Evolutionary conservation across 2,329 filamentous ascomycete genomes (phyloP).

Genomic region (Passalora sequoiae): DNA sequence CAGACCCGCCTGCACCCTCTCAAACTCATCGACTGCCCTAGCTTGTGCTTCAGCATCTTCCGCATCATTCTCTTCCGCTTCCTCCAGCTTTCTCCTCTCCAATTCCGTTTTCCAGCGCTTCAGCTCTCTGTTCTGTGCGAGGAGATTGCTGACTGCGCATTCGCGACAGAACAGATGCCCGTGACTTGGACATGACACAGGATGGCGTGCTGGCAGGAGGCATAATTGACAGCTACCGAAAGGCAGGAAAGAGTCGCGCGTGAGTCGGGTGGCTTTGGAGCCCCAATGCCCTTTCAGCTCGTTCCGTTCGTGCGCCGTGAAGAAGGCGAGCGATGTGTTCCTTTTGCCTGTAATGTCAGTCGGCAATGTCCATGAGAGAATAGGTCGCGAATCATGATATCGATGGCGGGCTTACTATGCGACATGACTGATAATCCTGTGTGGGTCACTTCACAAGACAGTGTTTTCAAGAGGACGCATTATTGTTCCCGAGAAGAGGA

Average conservation of each 20-base stretch:
- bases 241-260: slow-evolving; percentile 83
- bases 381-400: no score
- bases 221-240: slow-evolving; percentile 88
- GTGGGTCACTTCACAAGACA: background rate
- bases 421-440: slow-evolving; percentile 7
- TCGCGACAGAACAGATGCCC: slow-evolving; percentile 95
- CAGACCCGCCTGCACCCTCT: slow-evolving; percentile 68
- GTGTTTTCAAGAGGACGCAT: background rate
- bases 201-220: slow-evolving; percentile 71
- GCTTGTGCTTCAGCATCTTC: slow-evolving; percentile 65
- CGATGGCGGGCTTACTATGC: slow-evolving; percentile 10
- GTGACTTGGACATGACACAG: slow-evolving; percentile 69
- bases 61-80: slow-evolving; percentile 56
- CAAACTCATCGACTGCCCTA: slow-evolving; percentile 74
- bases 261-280: slow-evolving; percentile 74
- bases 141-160: slow-evolving; percentile 85
- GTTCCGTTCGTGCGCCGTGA: slow-evolving; percentile 84
- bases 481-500: no score
- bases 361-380: background rate
- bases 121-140: slow-evolving; percentile 86
- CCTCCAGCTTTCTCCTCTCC: slow-evolving; percentile 56
- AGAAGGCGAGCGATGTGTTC: slow-evolving; percentile 87
- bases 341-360: slow-evolving; percentile 53
- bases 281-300: slow-evolving; percentile 79
- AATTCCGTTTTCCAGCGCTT: slow-evolving; percentile 66